Conservation (phyloP, 805 yeast species). For the Candida nonsorbophila region DNA sequence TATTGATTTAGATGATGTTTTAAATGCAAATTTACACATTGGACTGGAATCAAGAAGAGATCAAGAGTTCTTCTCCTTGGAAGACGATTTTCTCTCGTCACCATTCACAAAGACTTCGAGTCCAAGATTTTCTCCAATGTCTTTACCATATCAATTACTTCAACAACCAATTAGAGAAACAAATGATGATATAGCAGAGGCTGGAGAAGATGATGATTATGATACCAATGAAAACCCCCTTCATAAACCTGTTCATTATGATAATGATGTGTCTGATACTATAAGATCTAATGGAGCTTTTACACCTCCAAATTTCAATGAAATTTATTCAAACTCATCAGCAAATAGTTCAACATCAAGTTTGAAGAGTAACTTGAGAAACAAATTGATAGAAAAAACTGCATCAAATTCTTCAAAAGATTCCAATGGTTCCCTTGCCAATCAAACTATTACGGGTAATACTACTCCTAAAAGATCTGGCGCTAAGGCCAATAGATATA, state of each 20-base stretch:
- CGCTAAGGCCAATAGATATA: slow-evolving; percentile 44
- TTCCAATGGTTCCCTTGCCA: slow-evolving; percentile 12
- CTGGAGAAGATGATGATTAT: slow-evolving; percentile 12
- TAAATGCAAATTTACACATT: slow-evolving; percentile 25
- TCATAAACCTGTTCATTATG: no score
- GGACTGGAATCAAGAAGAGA: slow-evolving; percentile 8
- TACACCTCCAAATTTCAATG: slow-evolving; percentile 19
- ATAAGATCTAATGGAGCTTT: no score
- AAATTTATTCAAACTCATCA: slow-evolving; percentile 20
- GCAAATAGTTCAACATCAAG: slow-evolving; percentile 32
- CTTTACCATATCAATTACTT: slow-evolving; percentile 12
- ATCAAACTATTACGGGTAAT: slow-evolving; percentile 4
- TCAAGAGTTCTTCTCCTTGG: slow-evolving; percentile 9
- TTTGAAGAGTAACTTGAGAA: slow-evolving; percentile 13
- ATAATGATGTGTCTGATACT: no score
- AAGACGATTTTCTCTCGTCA: slow-evolving; percentile 25
- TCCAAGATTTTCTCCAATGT: slow-evolving; percentile 10
- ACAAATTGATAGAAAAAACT: slow-evolving; percentile 23
- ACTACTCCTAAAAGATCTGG: slow-evolving; percentile 26
- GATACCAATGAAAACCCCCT: no score
- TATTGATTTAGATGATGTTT: slow-evolving; percentile 35
- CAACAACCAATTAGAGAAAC: slow-evolving; percentile 27
- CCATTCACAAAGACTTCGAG: slow-evolving; percentile 18
- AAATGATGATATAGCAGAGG: slow-evolving; percentile 11
- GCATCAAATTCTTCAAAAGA: slow-evolving; percentile 28